phyloP scores from a whole-genome alignment of 129 eudicot species.

The Cynara cardunculus region DNA sequence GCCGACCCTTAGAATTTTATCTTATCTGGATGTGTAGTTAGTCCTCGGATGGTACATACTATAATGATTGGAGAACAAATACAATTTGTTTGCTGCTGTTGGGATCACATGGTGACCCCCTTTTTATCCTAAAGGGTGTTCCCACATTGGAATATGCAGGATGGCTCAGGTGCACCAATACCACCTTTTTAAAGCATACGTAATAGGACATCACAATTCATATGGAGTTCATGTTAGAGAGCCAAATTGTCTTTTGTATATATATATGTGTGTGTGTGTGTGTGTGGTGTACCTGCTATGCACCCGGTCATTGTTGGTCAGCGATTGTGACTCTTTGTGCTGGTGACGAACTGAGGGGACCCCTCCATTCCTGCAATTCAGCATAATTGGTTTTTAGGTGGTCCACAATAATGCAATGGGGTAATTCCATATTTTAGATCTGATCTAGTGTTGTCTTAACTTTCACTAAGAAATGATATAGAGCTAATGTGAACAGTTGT shows the following conservation, averaged over 20 bases:
- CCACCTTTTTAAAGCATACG: conserved; percentile 29
- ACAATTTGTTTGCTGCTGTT: conserved; percentile 20
- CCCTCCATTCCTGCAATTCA: conserved; percentile 22
- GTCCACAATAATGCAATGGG: conserved; percentile 27
- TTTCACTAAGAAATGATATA: conserved; percentile 7
- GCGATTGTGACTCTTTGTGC: conserved; percentile 24
- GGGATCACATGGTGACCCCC: conserved; percentile 42
- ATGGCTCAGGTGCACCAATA: conserved; percentile 25
- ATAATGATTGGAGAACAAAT: conserved; percentile 17
- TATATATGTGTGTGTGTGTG: neutral
- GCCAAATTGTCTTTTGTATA: conserved; percentile 24
- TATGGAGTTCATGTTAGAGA: conserved; percentile 14
- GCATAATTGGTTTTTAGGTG: conserved; percentile 21
- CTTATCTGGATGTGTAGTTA: conserved; percentile 1
- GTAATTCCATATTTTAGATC: conserved; percentile 15
- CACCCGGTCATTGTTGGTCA: conserved; percentile 16
- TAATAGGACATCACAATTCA: conserved; percentile 20
- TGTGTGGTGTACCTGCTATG: conserved; percentile 26
- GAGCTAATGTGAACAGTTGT: conserved; percentile 4
- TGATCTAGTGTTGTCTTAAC: conserved; percentile 21
- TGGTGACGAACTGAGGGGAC: conserved; percentile 30
- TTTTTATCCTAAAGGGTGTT: conserved; percentile 27
- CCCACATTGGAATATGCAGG: conserved; percentile 20
- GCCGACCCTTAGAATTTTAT: neutral
- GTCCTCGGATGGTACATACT: conserved; percentile 9